Conservation (phyloP, 306 rosid genomes). For the Fragaria vesca region DNA sequence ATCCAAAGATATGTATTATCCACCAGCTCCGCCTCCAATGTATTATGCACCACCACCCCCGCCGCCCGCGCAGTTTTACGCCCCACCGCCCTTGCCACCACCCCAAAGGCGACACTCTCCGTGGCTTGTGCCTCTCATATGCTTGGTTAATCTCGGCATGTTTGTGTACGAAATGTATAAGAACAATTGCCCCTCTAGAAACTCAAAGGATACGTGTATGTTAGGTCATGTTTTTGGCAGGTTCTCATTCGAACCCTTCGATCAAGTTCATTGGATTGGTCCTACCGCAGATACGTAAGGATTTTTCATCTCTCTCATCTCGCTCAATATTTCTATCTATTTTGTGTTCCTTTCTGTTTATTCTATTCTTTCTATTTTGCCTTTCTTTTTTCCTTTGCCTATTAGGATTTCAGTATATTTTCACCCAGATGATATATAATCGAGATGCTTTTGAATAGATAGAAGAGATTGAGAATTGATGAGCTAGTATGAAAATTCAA, state of each 20-base stretch:
- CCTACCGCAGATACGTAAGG: conserved; percentile 58
- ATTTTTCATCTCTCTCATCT: not conserved
- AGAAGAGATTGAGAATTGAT: no score
- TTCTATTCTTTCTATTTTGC: not conserved
- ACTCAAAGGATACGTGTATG: conserved; percentile 32
- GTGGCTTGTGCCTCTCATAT: conserved; percentile 71
- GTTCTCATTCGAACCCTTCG: conserved; percentile 69
- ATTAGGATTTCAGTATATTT: not conserved
- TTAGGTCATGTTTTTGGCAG: conserved; percentile 39
- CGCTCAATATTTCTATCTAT: not conserved
- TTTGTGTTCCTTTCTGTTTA: not conserved
- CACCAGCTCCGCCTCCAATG: conserved; percentile 11
- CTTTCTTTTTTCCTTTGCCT: not conserved
- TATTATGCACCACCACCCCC: conserved; percentile 32
- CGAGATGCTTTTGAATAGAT: not conserved
- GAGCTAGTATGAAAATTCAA: not conserved
- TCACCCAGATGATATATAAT: not conserved
- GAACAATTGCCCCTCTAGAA: conserved; percentile 63
- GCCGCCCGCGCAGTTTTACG: conserved; percentile 33
- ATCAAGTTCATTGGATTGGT: conserved; percentile 59
- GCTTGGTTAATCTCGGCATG: conserved; percentile 43
- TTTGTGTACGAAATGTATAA: conserved; percentile 60
- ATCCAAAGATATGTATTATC: conserved; percentile 8
- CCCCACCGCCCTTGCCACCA: conserved; percentile 24
- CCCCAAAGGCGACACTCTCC: conserved; percentile 52